A percentile compares a stretch with the other conserved stretches of the same genome.
Evolutionary conservation across 2,329 filamentous ascomycete genomes (phyloP).

Genomic region (Pseudomassariella vexata): DNA sequence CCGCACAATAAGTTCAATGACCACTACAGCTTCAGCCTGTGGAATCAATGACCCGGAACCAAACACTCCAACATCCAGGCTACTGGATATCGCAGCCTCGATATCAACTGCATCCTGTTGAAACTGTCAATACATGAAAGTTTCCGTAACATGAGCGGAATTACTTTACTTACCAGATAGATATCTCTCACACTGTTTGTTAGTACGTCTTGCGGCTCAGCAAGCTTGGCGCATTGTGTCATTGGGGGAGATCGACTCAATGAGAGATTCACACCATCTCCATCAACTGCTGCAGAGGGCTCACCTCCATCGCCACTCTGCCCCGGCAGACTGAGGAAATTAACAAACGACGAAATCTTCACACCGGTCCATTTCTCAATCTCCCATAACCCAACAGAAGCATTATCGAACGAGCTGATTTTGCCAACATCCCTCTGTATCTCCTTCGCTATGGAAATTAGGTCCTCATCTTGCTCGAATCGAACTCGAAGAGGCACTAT

Average conservation of each 20-base stretch:
- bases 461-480: slow-evolving; percentile 16
- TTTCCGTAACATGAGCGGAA: background rate
- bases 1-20: slow-evolving; percentile 12
- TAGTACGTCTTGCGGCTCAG: slow-evolving; percentile 5
- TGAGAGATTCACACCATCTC: background rate
- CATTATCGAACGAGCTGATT: slow-evolving; percentile 52
- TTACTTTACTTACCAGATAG: slow-evolving; percentile 13
- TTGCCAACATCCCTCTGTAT: slow-evolving; percentile 64
- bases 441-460: slow-evolving; percentile 46
- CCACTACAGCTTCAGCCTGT: slow-evolving; percentile 8
- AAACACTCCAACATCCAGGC: slow-evolving; percentile 24
- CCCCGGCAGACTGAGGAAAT: slow-evolving; percentile 61
- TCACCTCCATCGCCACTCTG: background rate
- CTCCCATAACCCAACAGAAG: slow-evolving; percentile 61
- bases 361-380: slow-evolving; percentile 71
- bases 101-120: slow-evolving; percentile 21
- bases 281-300: background rate
- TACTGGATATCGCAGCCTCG: slow-evolving; percentile 17
- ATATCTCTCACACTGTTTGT: slow-evolving; percentile 13
- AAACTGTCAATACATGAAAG: slow-evolving; percentile 2
- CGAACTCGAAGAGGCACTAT: slow-evolving; percentile 66
- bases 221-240: background rate
- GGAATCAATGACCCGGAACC: slow-evolving; percentile 12
- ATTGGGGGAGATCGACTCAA: slow-evolving; percentile 1
- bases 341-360: slow-evolving; percentile 67